Evolutionary conservation across 1,284 basidiomycete species (phyloP).

Genomic region (Boletus semigastroideus): DNA sequence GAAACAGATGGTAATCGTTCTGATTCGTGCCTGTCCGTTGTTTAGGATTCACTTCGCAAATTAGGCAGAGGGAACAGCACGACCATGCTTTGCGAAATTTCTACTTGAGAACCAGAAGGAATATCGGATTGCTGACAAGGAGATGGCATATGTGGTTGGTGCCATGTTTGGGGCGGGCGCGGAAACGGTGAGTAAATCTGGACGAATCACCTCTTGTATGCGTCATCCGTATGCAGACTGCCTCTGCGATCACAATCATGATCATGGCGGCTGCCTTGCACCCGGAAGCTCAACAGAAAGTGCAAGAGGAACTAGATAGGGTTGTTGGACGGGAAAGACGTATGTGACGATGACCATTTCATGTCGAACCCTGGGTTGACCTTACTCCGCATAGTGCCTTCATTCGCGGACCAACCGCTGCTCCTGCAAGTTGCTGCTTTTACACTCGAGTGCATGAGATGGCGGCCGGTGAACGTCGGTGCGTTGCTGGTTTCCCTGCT

Average conservation of each 20-base stretch:
- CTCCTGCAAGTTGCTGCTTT: constrained; percentile 5
- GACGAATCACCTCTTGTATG: not conserved
- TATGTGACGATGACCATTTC: not conserved
- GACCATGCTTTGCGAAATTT: constrained; percentile 2
- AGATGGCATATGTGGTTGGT: constrained; percentile 5
- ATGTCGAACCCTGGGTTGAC: not conserved
- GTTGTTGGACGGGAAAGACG: constrained; percentile 5
- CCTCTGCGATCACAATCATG: constrained; percentile 4
- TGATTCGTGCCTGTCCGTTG: not conserved
- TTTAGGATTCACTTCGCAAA: not conserved
- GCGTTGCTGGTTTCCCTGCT: not conserved
- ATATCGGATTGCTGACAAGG: not conserved
- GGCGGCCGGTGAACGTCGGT: constrained; percentile 7
- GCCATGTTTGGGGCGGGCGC: constrained; percentile 8
- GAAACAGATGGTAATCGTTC: constrained; percentile 4
- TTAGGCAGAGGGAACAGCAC: constrained; percentile 3
- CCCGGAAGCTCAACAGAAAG: constrained; percentile 1
- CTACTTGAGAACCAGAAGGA: not conserved
- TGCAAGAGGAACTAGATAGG: constrained; percentile 2
- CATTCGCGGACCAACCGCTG: constrained; percentile 1
- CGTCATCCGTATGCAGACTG: not conserved
- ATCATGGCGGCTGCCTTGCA: constrained; percentile 7
- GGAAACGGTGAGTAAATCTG: constrained; percentile 1
- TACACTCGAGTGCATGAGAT: constrained; percentile 4
- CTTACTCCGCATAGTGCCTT: not conserved